These are phyloP conservation scores for Arabis alpina DNA, from an alignment of 345 rosid genomes.

Conservation along the genomic window DNA sequence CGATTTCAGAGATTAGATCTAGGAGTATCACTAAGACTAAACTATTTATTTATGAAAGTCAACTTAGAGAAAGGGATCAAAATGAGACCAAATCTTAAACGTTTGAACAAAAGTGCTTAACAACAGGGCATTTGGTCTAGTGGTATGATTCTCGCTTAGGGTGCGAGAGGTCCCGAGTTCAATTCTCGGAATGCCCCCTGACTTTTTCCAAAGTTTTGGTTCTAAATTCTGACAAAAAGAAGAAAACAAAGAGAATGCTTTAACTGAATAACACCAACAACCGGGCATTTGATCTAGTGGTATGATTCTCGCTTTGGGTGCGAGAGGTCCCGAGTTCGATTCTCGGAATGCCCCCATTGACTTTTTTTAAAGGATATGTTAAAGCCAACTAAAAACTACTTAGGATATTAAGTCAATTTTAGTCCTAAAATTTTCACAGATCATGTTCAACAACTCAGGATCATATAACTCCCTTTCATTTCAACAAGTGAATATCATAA, in stretches of 20 bases:
- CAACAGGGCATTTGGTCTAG: conserved; percentile 51
- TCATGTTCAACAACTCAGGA: background rate
- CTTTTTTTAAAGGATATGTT: background rate
- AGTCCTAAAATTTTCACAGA: background rate
- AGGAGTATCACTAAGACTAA: no score
- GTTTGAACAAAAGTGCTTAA: no score
- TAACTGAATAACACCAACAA: background rate
- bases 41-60: no score
- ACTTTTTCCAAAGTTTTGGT: background rate
- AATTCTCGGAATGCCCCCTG: conserved; percentile 74
- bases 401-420: background rate
- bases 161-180: conserved; percentile 86
- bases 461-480: background rate
- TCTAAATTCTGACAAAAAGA: background rate
- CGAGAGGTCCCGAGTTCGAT: conserved; percentile 71
- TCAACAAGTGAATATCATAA: background rate
- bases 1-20: no score
- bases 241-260: conserved; percentile 13
- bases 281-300: conserved; percentile 78
- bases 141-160: conserved; percentile 83
- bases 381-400: background rate
- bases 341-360: conserved; percentile 62
- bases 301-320: conserved; percentile 81
- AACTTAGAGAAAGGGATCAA: no score
- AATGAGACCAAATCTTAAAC: no score